These are phyloP conservation scores for Mallotus nudiflorus DNA, from an alignment of 345 rosid species.

Conservation along the genomic window DNA sequence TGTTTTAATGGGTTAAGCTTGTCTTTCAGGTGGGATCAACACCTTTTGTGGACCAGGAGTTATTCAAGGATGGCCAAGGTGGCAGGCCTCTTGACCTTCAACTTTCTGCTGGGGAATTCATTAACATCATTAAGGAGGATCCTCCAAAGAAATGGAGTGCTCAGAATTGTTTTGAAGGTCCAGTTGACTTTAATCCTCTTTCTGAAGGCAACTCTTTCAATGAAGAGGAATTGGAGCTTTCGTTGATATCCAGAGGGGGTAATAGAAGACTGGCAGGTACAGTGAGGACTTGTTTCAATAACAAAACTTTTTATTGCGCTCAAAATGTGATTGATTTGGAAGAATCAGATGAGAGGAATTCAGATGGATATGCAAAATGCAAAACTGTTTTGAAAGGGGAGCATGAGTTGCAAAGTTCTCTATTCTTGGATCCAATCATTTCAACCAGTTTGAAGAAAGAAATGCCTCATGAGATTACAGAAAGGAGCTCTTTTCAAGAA, in stretches of 20 bases:
- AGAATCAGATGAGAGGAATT: constrained; percentile 21
- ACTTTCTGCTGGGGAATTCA: constrained; percentile 36
- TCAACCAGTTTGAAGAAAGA: constrained; percentile 20
- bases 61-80: constrained; percentile 16
- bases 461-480: constrained; percentile 17
- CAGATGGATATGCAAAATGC: constrained; percentile 9
- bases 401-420: constrained; percentile 21
- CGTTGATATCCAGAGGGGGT: constrained; percentile 33
- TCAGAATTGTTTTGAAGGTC: constrained; percentile 11
- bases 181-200: neutral
- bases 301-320: constrained; percentile 20
- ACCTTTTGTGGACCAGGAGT: constrained; percentile 10
- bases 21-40: constrained; percentile 31
- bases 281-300: constrained; percentile 13
- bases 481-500: constrained; percentile 20
- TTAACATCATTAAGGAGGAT: constrained; percentile 19
- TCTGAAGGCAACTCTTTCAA: constrained; percentile 7
- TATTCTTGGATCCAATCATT: constrained; percentile 22
- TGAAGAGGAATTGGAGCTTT: constrained; percentile 40
- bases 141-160: constrained; percentile 17
- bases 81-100: constrained; percentile 30
- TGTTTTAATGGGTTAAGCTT: constrained; percentile 7
- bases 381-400: constrained; percentile 10
- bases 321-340: constrained; percentile 37
- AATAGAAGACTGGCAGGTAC: constrained; percentile 17